Conservation (phyloP, 164 flowering plant species). For the Macadamia tetraphylla region DNA sequence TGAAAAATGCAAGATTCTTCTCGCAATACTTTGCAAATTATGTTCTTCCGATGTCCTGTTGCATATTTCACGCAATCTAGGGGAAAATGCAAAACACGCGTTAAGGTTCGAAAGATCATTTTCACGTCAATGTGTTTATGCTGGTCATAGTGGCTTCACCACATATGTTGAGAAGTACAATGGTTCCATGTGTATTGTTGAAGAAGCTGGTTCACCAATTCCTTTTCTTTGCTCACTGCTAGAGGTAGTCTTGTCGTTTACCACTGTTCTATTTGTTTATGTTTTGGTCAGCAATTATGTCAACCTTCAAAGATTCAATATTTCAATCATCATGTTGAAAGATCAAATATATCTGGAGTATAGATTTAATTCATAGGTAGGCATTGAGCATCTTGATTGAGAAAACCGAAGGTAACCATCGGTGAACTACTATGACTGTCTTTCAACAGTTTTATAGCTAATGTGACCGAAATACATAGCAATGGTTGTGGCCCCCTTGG, state of each 20-base stretch:
- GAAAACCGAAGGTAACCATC: background rate
- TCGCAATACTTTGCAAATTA: slow-evolving; percentile 19
- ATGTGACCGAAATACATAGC: no score
- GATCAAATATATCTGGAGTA: background rate
- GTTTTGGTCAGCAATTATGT: background rate
- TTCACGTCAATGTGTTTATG: slow-evolving; percentile 18
- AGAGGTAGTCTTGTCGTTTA: slow-evolving; percentile 42
- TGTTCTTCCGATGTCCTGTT: slow-evolving; percentile 17
- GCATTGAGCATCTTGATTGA: background rate
- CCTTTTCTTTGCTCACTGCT: slow-evolving; percentile 34
- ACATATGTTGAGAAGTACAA: slow-evolving; percentile 26
- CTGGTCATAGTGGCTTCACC: slow-evolving; percentile 17
- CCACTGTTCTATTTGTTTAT: background rate
- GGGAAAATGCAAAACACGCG: slow-evolving; percentile 10
- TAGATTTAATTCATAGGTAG: background rate
- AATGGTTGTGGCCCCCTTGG: no score
- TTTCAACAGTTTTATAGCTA: no score
- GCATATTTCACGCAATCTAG: slow-evolving; percentile 6
- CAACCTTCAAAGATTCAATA: background rate
- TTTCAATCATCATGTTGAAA: background rate
- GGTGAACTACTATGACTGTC: no score
- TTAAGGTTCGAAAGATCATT: slow-evolving; percentile 21
- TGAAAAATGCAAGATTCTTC: slow-evolving; percentile 30
- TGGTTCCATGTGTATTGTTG: slow-evolving; percentile 27
- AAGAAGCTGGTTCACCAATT: slow-evolving; percentile 18